Conservation (phyloP, 192 early-diverging fungal genomes). For the Coemansia sp. region DNA sequence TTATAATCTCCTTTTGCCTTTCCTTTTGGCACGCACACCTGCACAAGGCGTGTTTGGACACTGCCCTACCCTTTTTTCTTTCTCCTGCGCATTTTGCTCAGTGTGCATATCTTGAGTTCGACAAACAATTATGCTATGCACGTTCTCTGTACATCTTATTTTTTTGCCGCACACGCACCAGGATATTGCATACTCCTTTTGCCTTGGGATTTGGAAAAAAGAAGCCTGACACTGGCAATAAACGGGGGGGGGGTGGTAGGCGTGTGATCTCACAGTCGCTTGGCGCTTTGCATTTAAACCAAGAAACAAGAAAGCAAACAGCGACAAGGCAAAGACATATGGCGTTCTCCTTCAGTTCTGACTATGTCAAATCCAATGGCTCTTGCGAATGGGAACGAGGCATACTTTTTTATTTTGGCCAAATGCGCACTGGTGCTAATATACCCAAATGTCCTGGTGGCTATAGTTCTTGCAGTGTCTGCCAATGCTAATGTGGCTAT, state of each 20-base stretch:
- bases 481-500: slow-evolving; percentile 4
- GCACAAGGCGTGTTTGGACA: neutral
- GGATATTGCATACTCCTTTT: neutral
- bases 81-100: slow-evolving; percentile 2
- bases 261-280: slow-evolving; percentile 2
- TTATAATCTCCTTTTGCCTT: neutral
- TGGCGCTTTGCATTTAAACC: neutral
- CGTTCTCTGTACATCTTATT: neutral
- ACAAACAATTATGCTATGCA: slow-evolving; percentile 6
- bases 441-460: neutral
- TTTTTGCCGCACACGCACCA: slow-evolving; percentile 11
- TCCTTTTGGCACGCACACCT: neutral
- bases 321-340: neutral
- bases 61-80: neutral
- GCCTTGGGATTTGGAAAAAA: neutral
- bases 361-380: neutral
- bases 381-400: neutral
- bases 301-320: slow-evolving; percentile 5
- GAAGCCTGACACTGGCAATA: neutral
- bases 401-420: neutral
- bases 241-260: neutral
- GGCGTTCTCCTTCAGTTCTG: slow-evolving; percentile 5
- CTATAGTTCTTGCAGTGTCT: neutral
- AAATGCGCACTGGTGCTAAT: neutral
- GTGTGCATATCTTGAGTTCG: neutral